Conservation (phyloP, 2,329 filamentous ascomycete genomes). For the Aspergillus niger region DNA sequence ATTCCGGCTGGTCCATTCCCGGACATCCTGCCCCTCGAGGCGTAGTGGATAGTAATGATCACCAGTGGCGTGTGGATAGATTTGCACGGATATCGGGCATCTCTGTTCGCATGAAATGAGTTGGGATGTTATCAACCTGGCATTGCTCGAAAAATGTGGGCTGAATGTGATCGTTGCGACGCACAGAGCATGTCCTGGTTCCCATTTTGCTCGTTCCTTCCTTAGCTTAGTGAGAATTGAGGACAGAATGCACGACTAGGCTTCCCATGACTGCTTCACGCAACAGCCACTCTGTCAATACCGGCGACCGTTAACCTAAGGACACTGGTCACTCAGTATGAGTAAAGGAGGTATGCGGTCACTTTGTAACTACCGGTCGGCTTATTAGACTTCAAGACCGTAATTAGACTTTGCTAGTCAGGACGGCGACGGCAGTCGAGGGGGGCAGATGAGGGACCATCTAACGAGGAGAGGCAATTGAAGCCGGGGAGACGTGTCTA, state of each 20-base stretch:
- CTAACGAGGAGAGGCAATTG: neutral
- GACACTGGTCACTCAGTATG: neutral
- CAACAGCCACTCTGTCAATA: neutral
- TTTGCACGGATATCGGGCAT: neutral
- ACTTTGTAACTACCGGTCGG: neutral
- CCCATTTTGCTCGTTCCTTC: neutral
- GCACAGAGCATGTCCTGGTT: neutral
- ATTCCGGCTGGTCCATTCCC: constrained; percentile 32
- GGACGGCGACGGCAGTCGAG: neutral
- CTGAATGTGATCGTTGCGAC: neutral
- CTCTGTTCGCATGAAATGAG: neutral
- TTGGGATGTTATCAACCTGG: neutral
- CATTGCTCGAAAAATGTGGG: neutral
- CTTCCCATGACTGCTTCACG: neutral
- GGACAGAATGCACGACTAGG: neutral
- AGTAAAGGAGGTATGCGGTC: neutral
- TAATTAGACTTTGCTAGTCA: constrained; percentile 1
- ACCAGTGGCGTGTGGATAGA: neutral
- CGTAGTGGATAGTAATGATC: neutral
- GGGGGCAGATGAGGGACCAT: neutral
- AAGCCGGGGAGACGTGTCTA: neutral
- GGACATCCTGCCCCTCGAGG: constrained; percentile 26
- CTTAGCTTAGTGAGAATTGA: neutral
- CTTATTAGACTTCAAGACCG: neutral
- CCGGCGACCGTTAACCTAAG: neutral